Evolutionary conservation across 2,329 filamentous ascomycete species (phyloP).

Genomic region (Dactylellina sp.): DNA sequence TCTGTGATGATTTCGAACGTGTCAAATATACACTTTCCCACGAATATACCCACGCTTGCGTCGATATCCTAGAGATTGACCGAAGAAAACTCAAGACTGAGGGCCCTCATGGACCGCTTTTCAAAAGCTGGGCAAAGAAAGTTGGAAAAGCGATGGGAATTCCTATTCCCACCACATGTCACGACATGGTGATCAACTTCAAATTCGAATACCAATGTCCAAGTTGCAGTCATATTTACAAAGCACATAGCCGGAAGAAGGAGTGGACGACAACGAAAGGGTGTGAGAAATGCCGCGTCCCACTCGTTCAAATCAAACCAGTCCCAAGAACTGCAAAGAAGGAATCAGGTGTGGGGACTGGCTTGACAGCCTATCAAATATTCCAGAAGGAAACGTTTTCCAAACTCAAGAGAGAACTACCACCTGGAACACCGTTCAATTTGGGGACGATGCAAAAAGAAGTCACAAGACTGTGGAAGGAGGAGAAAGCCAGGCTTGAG

Average conservation of each 20-base stretch:
- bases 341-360: conserved; percentile 6
- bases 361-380: conserved; percentile 29
- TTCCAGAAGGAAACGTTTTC: conserved; percentile 54
- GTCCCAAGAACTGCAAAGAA: conserved; percentile 45
- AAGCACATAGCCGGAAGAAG: conserved; percentile 40
- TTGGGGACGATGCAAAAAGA: conserved; percentile 44
- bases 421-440: conserved; percentile 47
- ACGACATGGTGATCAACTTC: conserved; percentile 43
- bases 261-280: conserved; percentile 48
- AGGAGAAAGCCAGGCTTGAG: conserved; percentile 20
- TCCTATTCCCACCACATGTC: conserved; percentile 33
- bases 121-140: conserved; percentile 51
- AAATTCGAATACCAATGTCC: conserved; percentile 54
- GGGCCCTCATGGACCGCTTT: conserved; percentile 31
- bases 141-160: conserved; percentile 48
- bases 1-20: conserved; percentile 45
- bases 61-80: conserved; percentile 45
- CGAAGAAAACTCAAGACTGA: conserved; percentile 38
- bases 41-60: conserved; percentile 55
- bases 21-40: conserved; percentile 35
- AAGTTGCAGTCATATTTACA: conserved; percentile 27
- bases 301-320: conserved; percentile 49
- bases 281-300: conserved; percentile 30
- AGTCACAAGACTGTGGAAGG: conserved; percentile 38
- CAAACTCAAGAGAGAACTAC: conserved; percentile 37